phyloP scores from a whole-genome alignment of 1,284 basidiomycete genomes.

The Gomphus bonarii region DNA sequence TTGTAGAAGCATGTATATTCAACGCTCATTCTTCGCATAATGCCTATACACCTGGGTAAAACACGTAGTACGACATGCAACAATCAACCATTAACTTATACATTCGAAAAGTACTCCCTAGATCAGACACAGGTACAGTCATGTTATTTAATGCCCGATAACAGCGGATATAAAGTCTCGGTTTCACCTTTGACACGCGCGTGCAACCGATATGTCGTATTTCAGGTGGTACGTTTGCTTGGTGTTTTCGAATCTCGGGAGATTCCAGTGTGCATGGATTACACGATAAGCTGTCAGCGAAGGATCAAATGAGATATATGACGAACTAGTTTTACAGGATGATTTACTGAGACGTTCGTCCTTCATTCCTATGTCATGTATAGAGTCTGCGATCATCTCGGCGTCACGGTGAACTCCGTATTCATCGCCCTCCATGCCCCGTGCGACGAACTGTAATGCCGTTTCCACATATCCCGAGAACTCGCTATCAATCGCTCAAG shows the following conservation, averaged over 20 bases:
- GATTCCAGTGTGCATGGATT: conserved; percentile 10
- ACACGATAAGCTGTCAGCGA: conserved; percentile 3
- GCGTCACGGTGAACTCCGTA: conserved; percentile 9
- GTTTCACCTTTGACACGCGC: conserved; percentile 3
- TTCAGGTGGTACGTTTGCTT: conserved; percentile 5
- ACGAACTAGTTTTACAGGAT: neutral
- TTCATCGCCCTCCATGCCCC: conserved; percentile 2
- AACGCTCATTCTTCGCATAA: too few species aligned
- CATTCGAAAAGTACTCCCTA: neutral
- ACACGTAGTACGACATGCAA: too few species aligned
- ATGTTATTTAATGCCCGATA: conserved; percentile 4
- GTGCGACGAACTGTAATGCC: neutral
- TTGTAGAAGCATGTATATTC: too few species aligned
- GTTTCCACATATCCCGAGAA: conserved; percentile 9
- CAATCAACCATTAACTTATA: neutral
- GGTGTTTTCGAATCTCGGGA: conserved; percentile 3
- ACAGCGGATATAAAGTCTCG: conserved; percentile 8
- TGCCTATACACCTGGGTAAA: too few species aligned
- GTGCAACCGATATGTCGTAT: conserved; percentile 1
- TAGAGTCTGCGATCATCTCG: conserved; percentile 4
- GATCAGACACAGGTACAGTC: too few species aligned
- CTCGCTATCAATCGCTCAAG: conserved; percentile 4
- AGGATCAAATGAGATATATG: neutral
- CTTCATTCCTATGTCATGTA: conserved; percentile 9
- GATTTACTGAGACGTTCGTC: conserved; percentile 9